Evolutionary conservation across 1,139 yeast species (phyloP).

Genomic region (Debaryomycetaceae sp.): DNA sequence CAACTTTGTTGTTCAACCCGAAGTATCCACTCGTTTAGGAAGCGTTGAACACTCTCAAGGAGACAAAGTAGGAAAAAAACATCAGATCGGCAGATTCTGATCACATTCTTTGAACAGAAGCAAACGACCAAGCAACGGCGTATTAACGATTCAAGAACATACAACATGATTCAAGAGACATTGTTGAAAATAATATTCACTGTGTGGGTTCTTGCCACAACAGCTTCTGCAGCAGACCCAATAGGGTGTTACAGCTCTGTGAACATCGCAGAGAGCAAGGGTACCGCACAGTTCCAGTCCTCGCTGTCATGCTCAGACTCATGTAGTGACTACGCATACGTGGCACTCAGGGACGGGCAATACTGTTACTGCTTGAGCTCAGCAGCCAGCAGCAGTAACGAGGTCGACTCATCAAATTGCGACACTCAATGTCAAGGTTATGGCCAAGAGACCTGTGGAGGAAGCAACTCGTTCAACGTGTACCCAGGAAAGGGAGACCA

Average conservation of each 20-base stretch:
- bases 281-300: constrained; percentile 46
- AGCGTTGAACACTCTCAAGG: no score
- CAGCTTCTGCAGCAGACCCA: constrained; percentile 7
- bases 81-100: neutral
- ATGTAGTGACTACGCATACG: constrained; percentile 51
- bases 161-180: neutral
- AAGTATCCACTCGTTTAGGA: no score
- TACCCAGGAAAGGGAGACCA: constrained; percentile 27
- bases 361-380: constrained; percentile 64
- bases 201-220: neutral
- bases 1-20: no score
- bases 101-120: neutral
- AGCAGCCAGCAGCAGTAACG: constrained; percentile 40
- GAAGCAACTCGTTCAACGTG: constrained; percentile 39
- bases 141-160: neutral
- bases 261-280: constrained; percentile 25
- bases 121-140: no score
- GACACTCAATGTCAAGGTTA: constrained; percentile 49
- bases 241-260: constrained; percentile 35
- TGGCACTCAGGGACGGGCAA: constrained; percentile 57
- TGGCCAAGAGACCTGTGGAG: constrained; percentile 55
- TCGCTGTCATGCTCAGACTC: constrained; percentile 43
- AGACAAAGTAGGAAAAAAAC: no score
- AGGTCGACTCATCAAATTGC: constrained; percentile 30
- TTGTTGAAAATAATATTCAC: neutral